Percentiles rank a stretch among this genome's conserved stretches.
These are phyloP conservation scores for Pyrenophora tritici-repentis DNA, from an alignment of 2,329 filamentous ascomycete species.

Conservation along the genomic window DNA sequence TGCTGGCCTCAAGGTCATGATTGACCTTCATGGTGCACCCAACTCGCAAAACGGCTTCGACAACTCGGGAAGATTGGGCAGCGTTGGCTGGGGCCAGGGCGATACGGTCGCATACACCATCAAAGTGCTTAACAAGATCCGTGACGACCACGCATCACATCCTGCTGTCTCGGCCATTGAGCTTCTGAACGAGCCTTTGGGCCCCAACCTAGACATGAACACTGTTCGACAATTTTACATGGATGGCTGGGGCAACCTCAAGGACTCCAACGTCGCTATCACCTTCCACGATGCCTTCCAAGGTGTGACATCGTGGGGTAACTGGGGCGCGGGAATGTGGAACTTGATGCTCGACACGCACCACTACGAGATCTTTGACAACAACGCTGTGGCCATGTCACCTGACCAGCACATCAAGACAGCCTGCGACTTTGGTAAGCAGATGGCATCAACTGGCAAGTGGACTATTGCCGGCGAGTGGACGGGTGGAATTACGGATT, in stretches of 20 bases:
- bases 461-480: constrained; percentile 56
- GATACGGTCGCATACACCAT: constrained; percentile 50
- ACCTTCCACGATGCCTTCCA: constrained; percentile 56
- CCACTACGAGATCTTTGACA: constrained; percentile 55
- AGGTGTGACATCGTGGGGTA: constrained; percentile 51
- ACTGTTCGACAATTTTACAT: constrained; percentile 54
- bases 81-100: constrained; percentile 53
- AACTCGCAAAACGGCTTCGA: constrained; percentile 71
- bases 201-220: constrained; percentile 50
- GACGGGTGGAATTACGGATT: constrained; percentile 55
- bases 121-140: constrained; percentile 53
- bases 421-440: constrained; percentile 52
- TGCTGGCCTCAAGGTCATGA: constrained; percentile 65
- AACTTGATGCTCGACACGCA: constrained; percentile 54
- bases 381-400: constrained; percentile 44
- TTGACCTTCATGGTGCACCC: constrained; percentile 70
- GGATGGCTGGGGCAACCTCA: constrained; percentile 55
- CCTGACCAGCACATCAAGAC: constrained; percentile 48
- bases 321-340: constrained; percentile 53
- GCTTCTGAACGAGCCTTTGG: constrained; percentile 56
- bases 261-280: constrained; percentile 49
- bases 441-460: constrained; percentile 54
- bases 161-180: constrained; percentile 54
- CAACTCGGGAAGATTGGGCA: constrained; percentile 62
- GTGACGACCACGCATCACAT: constrained; percentile 52